phyloP scores from a whole-genome alignment of 2,329 filamentous ascomycete genomes.

The Pseudogymnoascus sp. region DNA sequence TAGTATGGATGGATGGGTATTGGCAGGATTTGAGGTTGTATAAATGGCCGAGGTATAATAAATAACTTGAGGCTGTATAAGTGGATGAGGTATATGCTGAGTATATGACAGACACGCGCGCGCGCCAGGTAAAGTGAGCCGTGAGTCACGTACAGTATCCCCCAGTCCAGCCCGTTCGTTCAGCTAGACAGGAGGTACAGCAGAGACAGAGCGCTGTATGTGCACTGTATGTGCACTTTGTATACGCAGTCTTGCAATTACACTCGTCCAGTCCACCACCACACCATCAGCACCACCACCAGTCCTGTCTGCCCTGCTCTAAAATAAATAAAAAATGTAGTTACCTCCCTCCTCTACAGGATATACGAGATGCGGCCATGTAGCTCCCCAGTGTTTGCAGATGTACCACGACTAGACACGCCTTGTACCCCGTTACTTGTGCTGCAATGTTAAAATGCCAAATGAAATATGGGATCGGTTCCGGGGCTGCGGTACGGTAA shows the following conservation, averaged over 20 bases:
- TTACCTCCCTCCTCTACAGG: neutral
- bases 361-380: neutral
- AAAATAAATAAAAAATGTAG: too few species aligned
- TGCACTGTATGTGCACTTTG: neutral
- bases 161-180: too few species aligned
- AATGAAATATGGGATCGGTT: neutral
- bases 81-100: neutral
- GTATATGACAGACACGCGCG: too few species aligned
- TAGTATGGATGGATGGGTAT: too few species aligned
- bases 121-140: neutral
- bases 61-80: neutral
- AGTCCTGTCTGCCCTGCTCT: too few species aligned
- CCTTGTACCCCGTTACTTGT: neutral
- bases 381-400: neutral
- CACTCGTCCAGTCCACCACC: too few species aligned
- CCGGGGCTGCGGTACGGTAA: neutral
- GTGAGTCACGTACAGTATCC: too few species aligned
- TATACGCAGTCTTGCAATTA: too few species aligned
- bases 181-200: neutral
- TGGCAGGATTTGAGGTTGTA: too few species aligned
- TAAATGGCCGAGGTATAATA: too few species aligned
- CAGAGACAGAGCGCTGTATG: too few species aligned
- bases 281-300: too few species aligned
- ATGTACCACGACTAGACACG: neutral
- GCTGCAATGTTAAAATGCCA: neutral